Conservation (phyloP, 2,329 filamentous ascomycete species). For the Colletotrichum nymphaeae region DNA sequence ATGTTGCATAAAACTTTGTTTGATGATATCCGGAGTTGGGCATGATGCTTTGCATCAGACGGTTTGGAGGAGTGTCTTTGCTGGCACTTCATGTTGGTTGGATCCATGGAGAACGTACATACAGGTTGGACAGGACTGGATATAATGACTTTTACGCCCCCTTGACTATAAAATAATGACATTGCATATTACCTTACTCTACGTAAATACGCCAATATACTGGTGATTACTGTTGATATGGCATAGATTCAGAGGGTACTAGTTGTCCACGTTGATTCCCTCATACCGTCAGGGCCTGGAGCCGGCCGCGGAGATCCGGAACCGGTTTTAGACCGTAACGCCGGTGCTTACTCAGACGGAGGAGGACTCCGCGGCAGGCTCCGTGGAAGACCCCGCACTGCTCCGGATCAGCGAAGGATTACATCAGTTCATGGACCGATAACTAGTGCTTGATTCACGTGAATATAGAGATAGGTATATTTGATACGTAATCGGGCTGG, state of each 20-base stretch:
- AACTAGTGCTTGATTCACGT: too few species aligned
- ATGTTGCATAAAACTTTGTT: neutral
- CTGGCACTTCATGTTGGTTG: neutral
- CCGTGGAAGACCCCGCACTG: neutral
- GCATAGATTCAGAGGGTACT: neutral
- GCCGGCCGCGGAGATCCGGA: too few species aligned
- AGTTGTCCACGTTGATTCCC: neutral
- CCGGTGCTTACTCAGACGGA: neutral
- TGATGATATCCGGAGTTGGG: slow-evolving; percentile 7
- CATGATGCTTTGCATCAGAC: neutral
- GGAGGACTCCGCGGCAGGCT: neutral
- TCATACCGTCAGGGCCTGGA: too few species aligned
- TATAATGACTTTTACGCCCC: slow-evolving; percentile 10
- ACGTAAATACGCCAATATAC: neutral
- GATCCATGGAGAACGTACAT: neutral
- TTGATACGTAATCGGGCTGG: too few species aligned
- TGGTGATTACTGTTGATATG: neutral
- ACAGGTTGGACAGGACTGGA: neutral
- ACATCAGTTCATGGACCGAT: neutral
- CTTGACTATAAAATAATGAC: neutral
- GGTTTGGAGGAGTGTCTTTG: neutral
- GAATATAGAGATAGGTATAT: too few species aligned
- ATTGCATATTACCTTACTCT: neutral
- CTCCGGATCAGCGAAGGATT: neutral
- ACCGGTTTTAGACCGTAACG: slow-evolving; percentile 1